Conservation (phyloP, 2,329 filamentous ascomycete genomes). For the Aureobasidium leucospermi region DNA sequence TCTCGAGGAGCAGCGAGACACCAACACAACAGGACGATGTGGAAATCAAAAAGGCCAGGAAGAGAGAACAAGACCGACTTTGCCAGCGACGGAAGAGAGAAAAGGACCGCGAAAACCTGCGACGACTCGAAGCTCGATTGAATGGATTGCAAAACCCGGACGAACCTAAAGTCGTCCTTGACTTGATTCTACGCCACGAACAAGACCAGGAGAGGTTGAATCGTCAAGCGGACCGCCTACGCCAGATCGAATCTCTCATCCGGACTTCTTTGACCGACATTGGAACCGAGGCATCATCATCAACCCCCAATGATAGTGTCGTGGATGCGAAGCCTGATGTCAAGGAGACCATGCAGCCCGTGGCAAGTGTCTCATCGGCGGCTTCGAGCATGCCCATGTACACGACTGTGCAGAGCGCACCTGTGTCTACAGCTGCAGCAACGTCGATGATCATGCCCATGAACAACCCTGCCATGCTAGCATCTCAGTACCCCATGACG, state of each 20-base stretch:
- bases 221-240: slow-evolving; percentile 10
- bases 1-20: slow-evolving; percentile 3
- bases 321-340: not conserved
- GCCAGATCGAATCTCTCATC: slow-evolving; percentile 10
- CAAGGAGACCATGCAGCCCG: not conserved
- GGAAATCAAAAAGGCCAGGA: slow-evolving; percentile 10
- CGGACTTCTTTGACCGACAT: slow-evolving; percentile 2
- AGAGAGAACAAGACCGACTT: slow-evolving; percentile 12
- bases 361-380: not conserved
- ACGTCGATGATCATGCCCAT: not conserved
- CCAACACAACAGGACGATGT: slow-evolving; percentile 10
- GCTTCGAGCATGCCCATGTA: not conserved
- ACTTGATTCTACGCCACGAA: slow-evolving; percentile 12
- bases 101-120: slow-evolving; percentile 14
- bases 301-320: not conserved
- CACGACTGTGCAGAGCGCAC: not conserved
- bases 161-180: slow-evolving; percentile 12
- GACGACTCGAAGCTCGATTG: slow-evolving; percentile 13
- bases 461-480: not conserved
- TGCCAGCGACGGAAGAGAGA: slow-evolving; percentile 13
- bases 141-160: slow-evolving; percentile 12
- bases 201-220: slow-evolving; percentile 11
- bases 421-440: not conserved
- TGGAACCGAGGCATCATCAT: not conserved
- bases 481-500: slow-evolving; percentile 8